Evolutionary conservation across 257 asterid species (phyloP).

Genomic region (Mentha longifolia): DNA sequence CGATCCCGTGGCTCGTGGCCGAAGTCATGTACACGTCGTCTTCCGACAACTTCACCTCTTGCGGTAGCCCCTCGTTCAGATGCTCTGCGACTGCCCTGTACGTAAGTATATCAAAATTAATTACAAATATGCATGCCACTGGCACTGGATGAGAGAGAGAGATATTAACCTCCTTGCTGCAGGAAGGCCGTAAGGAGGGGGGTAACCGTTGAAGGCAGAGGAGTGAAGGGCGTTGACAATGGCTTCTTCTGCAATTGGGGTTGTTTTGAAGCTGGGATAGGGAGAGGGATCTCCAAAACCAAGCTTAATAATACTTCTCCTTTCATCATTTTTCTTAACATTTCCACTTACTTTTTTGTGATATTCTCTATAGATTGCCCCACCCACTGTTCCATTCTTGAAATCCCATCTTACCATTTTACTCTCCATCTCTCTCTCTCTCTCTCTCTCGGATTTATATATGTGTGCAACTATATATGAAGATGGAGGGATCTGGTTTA

Average conservation of each 20-base stretch:
- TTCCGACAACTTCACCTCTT: slow-evolving; percentile 35
- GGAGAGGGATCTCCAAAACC: slow-evolving; percentile 73
- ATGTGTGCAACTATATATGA: background rate
- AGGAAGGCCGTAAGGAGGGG: slow-evolving; percentile 43
- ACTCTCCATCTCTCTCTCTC: slow-evolving; percentile 34
- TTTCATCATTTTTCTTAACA: slow-evolving; percentile 40
- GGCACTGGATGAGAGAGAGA: background rate
- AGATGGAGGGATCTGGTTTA: background rate
- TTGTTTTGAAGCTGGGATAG: slow-evolving; percentile 56
- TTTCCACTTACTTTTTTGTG: slow-evolving; percentile 30
- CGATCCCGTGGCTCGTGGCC: slow-evolving; percentile 77
- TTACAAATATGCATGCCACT: too few species aligned
- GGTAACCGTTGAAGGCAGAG: slow-evolving; percentile 55
- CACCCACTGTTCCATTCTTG: slow-evolving; percentile 23
- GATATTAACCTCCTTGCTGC: slow-evolving; percentile 51
- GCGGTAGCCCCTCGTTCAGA: slow-evolving; percentile 50
- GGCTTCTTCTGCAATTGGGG: slow-evolving; percentile 54
- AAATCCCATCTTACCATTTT: slow-evolving; percentile 39
- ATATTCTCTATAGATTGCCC: slow-evolving; percentile 51
- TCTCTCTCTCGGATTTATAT: background rate
- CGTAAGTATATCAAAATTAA: background rate
- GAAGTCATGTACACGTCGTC: slow-evolving; percentile 57
- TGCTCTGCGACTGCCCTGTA: slow-evolving; percentile 66
- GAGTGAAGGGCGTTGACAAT: slow-evolving; percentile 51
- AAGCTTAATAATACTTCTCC: slow-evolving; percentile 52